Percentiles rank a stretch among this genome's conserved stretches.
These are phyloP conservation scores for Penicillium egyptiacum DNA, from an alignment of 495 filamentous ascomycete species.

Conservation along the genomic window DNA sequence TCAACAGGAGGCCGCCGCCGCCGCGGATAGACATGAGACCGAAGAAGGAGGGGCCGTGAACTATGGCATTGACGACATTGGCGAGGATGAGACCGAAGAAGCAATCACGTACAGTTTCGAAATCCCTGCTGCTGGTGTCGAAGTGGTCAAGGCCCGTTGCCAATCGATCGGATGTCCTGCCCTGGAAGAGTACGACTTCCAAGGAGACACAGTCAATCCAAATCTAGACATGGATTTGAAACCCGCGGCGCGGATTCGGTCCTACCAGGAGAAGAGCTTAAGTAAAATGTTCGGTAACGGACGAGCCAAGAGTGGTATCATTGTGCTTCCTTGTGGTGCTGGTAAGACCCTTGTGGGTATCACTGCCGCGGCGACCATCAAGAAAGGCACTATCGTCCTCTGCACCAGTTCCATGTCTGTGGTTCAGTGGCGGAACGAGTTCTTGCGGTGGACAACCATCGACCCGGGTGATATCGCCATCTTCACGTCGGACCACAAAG, in stretches of 20 bases:
- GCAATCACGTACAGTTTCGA: conserved; percentile 93
- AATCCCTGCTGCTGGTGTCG: conserved; percentile 73
- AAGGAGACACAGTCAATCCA: conserved; percentile 86
- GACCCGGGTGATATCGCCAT: conserved; percentile 88
- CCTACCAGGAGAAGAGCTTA: conserved; percentile 92
- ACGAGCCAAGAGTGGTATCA: conserved; percentile 93
- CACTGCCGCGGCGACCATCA: conserved; percentile 94
- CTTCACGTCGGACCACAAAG: conserved; percentile 93
- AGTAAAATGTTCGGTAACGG: conserved; percentile 99
- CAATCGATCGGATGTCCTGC: conserved; percentile 83
- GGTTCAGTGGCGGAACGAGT: conserved; percentile 94
- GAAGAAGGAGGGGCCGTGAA: conserved; percentile 59
- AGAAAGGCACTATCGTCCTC: conserved; percentile 91
- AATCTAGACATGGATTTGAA: conserved; percentile 91
- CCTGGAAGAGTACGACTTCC: conserved; percentile 95
- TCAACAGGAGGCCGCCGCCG: conserved; percentile 41
- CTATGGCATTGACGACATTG: conserved; percentile 67
- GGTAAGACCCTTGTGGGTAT: conserved; percentile 98
- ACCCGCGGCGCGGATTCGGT: conserved; percentile 37
- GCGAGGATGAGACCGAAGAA: conserved; percentile 82
- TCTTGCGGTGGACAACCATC: conserved; percentile 97
- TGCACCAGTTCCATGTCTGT: conserved; percentile 98
- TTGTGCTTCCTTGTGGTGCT: conserved; percentile 94
- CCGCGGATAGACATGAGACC: conserved; percentile 19
- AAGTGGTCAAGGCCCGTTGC: conserved; percentile 86